Evolutionary conservation across 768 basidiomycete species (phyloP), one percentile per base, ranked within the genome.

Genomic region (Pleurotus djamor): DNA sequence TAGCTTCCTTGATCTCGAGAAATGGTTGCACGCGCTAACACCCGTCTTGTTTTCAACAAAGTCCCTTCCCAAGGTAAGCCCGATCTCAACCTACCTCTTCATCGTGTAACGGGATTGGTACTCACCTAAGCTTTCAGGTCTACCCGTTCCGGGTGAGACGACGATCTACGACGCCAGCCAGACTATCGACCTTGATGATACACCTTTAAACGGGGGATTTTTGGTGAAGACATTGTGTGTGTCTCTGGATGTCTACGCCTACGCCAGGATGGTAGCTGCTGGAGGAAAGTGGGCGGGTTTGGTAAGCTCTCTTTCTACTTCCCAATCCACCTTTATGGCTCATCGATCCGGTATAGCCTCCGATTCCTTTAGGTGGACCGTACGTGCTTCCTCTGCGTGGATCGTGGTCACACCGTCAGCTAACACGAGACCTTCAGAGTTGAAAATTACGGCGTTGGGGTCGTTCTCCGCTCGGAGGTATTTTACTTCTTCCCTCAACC

Each of bases 201-300:
- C 75, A 0, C 66, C 76, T 1, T 66, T 83, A 44, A 67, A 81
- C 16, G 79, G 80, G 0, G 80, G 81, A 0, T 64, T 83, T 57
- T 64, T 87, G 6, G 48, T 84, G 63, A 86, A 85, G 67, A 76
- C 75, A 0, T 73, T 86, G 13, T 74, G 74, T 1, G 64, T 81
- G 4, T 77, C 78, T 0, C 64, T 80, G 41, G 79, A 81, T 59
- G 77, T 79, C 1, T 79, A 79, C 64, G 61, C 79, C 68, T 61
- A 76, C 17, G 68, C 68, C 54, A 65, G 66, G 36, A 81, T 85
- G 82, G 65, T 74, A 34, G 43, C 54, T 21, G 5, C 54, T 41
- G 41, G 28, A n/a, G 21, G n/a, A 17, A 33, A 44, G 9, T 44
- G 17, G 34, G 17, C 38, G 9, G 38, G 38, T 47, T 17, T 47